These are phyloP conservation scores for Oidiodendron maius DNA, from an alignment of 495 filamentous ascomycete genomes.

Conservation along the genomic window DNA sequence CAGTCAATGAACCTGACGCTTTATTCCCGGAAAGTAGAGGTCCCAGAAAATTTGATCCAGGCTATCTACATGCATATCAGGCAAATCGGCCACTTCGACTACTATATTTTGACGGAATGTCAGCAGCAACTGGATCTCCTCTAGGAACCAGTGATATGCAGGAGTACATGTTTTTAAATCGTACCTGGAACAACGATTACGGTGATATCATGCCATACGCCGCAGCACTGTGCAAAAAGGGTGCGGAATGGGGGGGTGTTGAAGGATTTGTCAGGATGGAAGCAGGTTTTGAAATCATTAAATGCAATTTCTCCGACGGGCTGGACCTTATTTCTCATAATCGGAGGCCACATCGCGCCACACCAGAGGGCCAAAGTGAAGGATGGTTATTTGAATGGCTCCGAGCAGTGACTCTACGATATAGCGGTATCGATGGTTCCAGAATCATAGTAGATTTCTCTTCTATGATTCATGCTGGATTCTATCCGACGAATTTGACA, in stretches of 20 bases:
- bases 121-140: slow-evolving; percentile 48
- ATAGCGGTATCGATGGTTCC: slow-evolving; percentile 48
- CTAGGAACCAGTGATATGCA: slow-evolving; percentile 59
- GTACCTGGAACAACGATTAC: not conserved
- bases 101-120: slow-evolving; percentile 58
- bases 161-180: slow-evolving; percentile 39
- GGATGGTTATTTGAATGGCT: slow-evolving; percentile 26
- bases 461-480: slow-evolving; percentile 52
- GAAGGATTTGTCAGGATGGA: slow-evolving; percentile 64
- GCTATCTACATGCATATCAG: slow-evolving; percentile 50
- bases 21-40: not conserved
- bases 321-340: slow-evolving; percentile 13
- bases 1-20: not conserved
- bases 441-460: slow-evolving; percentile 55
- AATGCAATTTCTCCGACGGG: slow-evolving; percentile 47
- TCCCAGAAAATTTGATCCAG: slow-evolving; percentile 14
- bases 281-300: slow-evolving; percentile 62
- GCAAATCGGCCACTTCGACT: slow-evolving; percentile 41
- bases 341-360: slow-evolving; percentile 6
- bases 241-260: slow-evolving; percentile 44
- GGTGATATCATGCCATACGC: slow-evolving; percentile 40
- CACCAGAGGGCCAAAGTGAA: not conserved
- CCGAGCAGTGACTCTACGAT: slow-evolving; percentile 47
- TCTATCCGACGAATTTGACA: slow-evolving; percentile 49
- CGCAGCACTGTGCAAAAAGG: slow-evolving; percentile 41